Percentiles rank a stretch among this genome's conserved stretches.
phyloP scores from a whole-genome alignment of 1,139 yeast genomes.

The Candida pseudocylindracea region DNA sequence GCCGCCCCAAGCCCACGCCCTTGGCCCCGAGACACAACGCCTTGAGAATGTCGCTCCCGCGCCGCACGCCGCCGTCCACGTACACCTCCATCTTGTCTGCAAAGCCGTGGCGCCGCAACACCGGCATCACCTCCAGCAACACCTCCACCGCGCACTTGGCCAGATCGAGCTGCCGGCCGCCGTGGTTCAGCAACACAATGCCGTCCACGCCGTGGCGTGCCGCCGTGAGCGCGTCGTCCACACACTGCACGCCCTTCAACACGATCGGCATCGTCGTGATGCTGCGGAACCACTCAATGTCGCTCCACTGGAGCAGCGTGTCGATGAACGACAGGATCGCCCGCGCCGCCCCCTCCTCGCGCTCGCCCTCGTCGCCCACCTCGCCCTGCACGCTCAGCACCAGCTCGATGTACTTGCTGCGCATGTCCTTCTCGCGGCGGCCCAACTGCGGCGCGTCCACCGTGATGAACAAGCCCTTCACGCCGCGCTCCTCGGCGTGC shows the following conservation, averaged over 20 bases:
- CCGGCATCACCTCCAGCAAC: constrained; percentile 1
- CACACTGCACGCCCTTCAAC: constrained; percentile 1
- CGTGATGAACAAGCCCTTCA: constrained; percentile 63
- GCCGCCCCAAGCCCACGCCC: constrained; percentile 1
- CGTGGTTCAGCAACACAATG: constrained; percentile 1
- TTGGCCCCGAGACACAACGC: constrained; percentile 1
- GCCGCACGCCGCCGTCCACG: constrained; percentile 1
- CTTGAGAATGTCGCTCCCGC: constrained; percentile 1
- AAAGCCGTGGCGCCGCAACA: background rate
- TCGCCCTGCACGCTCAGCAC: constrained; percentile 33
- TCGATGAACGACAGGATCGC: constrained; percentile 70
- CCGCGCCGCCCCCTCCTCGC: constrained; percentile 69
- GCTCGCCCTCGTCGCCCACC: constrained; percentile 31
- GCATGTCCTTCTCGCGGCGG: constrained; percentile 57
- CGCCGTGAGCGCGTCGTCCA: constrained; percentile 1
- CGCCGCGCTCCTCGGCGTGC: constrained; percentile 56
- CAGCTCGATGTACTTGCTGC: constrained; percentile 17
- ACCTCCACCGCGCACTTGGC: constrained; percentile 1
- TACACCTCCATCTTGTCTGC: constrained; percentile 1
- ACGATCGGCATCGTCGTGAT: constrained; percentile 1
- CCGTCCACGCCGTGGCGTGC: constrained; percentile 1
- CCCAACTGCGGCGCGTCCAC: constrained; percentile 94
- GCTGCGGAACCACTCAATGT: constrained; percentile 5
- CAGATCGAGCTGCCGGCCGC: constrained; percentile 1
- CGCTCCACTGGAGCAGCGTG: constrained; percentile 36